These are phyloP conservation scores for Dothiorella sarmentorum DNA, from an alignment of 2,329 filamentous ascomycete species.

Conservation along the genomic window DNA sequence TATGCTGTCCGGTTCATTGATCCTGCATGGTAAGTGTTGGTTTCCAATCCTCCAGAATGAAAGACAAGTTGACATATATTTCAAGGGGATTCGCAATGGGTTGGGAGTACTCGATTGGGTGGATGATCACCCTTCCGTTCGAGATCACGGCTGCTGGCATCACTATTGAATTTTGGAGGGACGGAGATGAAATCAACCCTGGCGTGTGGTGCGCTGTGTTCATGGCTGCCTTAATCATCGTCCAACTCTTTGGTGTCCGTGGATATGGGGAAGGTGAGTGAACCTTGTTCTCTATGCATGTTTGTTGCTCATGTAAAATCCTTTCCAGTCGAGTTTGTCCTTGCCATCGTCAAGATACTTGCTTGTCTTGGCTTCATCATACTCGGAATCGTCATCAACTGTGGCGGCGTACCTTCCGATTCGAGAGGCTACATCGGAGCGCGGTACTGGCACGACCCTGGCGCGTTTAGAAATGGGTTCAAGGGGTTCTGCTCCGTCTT, in stretches of 20 bases:
- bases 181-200: slow-evolving; percentile 20
- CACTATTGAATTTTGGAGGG: slow-evolving; percentile 37
- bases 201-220: slow-evolving; percentile 38
- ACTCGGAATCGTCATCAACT: slow-evolving; percentile 58
- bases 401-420: slow-evolving; percentile 56
- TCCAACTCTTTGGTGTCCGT: slow-evolving; percentile 39
- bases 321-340: slow-evolving; percentile 52
- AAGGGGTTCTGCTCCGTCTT: slow-evolving; percentile 63
- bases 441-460: slow-evolving; percentile 57
- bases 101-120: slow-evolving; percentile 37
- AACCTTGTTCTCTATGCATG: slow-evolving; percentile 45
- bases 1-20: slow-evolving; percentile 45
- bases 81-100: slow-evolving; percentile 33
- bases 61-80: slow-evolving; percentile 25
- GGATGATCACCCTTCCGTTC: slow-evolving; percentile 38
- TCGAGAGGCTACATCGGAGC: slow-evolving; percentile 58
- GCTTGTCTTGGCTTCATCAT: slow-evolving; percentile 63
- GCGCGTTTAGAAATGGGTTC: slow-evolving; percentile 57
- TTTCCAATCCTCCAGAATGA: slow-evolving; percentile 24
- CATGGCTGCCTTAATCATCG: slow-evolving; percentile 35
- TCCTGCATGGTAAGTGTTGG: slow-evolving; percentile 47
- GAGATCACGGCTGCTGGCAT: slow-evolving; percentile 38
- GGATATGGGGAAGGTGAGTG: slow-evolving; percentile 38
- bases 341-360: slow-evolving; percentile 56
- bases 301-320: slow-evolving; percentile 36